Evolutionary conservation across 306 rosid genomes (phyloP), one percentile per base, ranked within the genome.

Genomic region (Fagus crenata): DNA sequence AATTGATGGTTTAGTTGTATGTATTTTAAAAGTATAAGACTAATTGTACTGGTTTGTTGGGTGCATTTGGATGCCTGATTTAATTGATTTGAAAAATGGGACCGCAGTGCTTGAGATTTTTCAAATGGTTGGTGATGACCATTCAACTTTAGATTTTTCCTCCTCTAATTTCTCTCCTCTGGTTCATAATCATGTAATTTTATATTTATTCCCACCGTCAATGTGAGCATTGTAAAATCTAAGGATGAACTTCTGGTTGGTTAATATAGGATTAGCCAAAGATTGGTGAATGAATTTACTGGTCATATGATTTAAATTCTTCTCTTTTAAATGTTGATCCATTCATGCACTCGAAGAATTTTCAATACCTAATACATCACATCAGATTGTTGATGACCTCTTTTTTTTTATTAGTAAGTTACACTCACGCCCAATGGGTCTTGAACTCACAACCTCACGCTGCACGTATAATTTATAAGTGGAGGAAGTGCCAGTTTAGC

Each of bases 1-100:
- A 49, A 67, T 37, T 67, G 39, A 15, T 68, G 75, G 51, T 68
- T 73, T 49, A 3, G 68, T 61, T 42, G 5, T 15, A 13, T 70
- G 39, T 76, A 40, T 51, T 63, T 46, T 14, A n/a, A 54, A 49
- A n/a, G 17, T 65, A n/a, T 18, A 74, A 13, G 72, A 13, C 22
- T 17, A 58, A 17, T 37, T 67, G 12, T 67, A 18, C 17, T 41
- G 53, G 22, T n/a, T n/a, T 18, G 9, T 68, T 42, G 14, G 72
- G 36, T 36, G 51, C n/a, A 39, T 68, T 3, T 68, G 35, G 15
- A 15, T 68, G 12, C 51, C 6, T n/a, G 3, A 41, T 42, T 18
- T 41, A 61, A 49, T 13, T 49, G 56, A 43, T 70, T 46, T 17
- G 49, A 7, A 36, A 3, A 35, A 53, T 28, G 77, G 40, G n/a